phyloP scores from a whole-genome alignment of 305 asterid genomes.

The Fraxinus baroniana region DNA sequence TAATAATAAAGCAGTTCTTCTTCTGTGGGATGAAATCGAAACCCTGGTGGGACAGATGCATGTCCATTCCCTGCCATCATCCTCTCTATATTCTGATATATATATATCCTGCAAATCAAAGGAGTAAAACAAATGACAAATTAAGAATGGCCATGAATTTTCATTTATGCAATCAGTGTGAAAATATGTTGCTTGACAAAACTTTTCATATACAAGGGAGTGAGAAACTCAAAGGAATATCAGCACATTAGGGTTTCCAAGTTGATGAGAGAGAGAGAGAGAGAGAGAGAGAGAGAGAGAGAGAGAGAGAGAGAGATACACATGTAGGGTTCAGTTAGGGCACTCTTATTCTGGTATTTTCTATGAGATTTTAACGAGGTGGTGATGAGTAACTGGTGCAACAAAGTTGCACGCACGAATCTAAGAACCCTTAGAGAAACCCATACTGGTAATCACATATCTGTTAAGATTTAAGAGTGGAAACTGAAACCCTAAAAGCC shows the following conservation, averaged over 20 bases:
- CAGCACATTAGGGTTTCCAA: background rate
- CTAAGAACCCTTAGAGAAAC: background rate
- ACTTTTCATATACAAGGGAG: background rate
- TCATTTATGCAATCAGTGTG: background rate
- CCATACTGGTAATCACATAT: background rate
- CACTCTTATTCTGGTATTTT: background rate
- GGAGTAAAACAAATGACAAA: background rate
- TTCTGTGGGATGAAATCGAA: conserved; percentile 82
- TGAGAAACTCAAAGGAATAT: background rate
- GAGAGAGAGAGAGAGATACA: background rate
- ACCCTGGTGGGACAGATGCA: conserved; percentile 74
- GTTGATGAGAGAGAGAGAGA: background rate
- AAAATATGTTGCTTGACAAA: background rate
- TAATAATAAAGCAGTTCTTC: conserved; percentile 74
- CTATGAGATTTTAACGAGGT: background rate
- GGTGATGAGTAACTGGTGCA: background rate
- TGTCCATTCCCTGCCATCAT: conserved; percentile 48
- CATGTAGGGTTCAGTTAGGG: background rate
- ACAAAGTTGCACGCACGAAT: background rate
- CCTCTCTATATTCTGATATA: background rate
- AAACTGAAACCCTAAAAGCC: background rate
- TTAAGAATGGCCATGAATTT: background rate
- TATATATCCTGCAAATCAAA: conserved; percentile 14
- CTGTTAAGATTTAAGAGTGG: background rate
- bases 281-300: too few relatives aligned